These are phyloP conservation scores for Penicillium vulpinum DNA, from an alignment of 2,329 filamentous ascomycete genomes.

Conservation along the genomic window DNA sequence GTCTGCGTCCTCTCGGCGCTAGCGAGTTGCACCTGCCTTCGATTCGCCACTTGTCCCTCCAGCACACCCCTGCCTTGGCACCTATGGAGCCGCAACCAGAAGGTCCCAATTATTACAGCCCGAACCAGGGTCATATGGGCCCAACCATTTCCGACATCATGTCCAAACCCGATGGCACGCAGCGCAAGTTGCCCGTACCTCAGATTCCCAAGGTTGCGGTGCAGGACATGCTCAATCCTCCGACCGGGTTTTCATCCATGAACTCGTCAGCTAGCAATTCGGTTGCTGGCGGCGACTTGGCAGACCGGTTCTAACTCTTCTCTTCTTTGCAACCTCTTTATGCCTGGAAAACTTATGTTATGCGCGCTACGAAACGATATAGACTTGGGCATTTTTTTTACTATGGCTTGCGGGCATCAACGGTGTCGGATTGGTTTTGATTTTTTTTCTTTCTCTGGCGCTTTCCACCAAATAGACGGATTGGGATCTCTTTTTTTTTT, in stretches of 20 bases:
- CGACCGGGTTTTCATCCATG: constrained; percentile 68
- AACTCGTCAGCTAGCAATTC: constrained; percentile 77
- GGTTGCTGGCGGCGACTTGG: constrained; percentile 69
- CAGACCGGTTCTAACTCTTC: constrained; percentile 53
- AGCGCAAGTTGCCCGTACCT: constrained; percentile 87
- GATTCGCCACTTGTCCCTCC: constrained; percentile 70
- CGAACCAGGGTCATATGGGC: constrained; percentile 61
- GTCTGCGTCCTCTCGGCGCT: constrained; percentile 73
- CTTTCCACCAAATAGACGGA: constrained; percentile 26
- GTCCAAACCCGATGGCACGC: constrained; percentile 79
- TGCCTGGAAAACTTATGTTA: constrained; percentile 25
- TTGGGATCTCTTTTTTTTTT: constrained; percentile 11
- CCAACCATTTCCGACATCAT: constrained; percentile 91
- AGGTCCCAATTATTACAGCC: constrained; percentile 59
- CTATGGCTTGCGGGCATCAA: constrained; percentile 38
- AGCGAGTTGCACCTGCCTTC: constrained; percentile 80
- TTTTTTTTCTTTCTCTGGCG: constrained; percentile 21
- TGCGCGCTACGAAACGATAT: constrained; percentile 42
- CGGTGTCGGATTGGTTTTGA: constrained; percentile 34
- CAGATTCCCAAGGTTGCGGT: constrained; percentile 85
- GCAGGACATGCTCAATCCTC: constrained; percentile 74
- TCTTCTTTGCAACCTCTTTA: constrained; percentile 5
- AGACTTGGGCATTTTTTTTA: constrained; percentile 43
- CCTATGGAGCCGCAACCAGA: constrained; percentile 69
- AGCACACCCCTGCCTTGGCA: constrained; percentile 66